Conservation (phyloP, 495 filamentous ascomycete genomes). For the Penicillium turbatum region DNA sequence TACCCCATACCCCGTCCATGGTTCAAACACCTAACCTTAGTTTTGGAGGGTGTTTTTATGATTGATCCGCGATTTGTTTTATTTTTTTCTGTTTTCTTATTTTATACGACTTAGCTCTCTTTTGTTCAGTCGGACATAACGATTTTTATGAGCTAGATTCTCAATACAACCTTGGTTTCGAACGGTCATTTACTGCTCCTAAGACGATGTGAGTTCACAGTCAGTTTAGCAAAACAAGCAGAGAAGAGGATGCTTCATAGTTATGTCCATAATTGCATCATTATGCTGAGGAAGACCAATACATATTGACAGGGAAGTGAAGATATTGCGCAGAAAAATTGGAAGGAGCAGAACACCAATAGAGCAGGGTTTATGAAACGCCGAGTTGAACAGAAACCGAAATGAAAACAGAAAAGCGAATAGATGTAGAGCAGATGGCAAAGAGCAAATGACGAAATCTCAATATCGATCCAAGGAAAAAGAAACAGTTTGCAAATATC, state of each 20-base stretch:
- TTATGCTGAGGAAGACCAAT: not conserved
- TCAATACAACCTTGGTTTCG: not conserved
- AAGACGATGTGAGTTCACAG: not conserved
- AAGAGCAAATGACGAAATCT: not conserved
- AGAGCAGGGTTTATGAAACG: not conserved
- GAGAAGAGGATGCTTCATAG: not conserved
- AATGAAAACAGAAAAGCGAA: not conserved
- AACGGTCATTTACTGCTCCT: not conserved
- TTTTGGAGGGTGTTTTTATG: not conserved
- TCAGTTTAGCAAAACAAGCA: not conserved
- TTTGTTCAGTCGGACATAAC: not conserved
- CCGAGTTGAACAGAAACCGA: not conserved
- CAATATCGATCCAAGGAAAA: not conserved
- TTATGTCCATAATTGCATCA: not conserved
- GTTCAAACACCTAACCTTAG: not conserved
- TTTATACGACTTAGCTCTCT: too few relatives aligned
- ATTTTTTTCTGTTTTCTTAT: not conserved
- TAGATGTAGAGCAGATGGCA: not conserved
- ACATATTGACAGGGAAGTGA: not conserved
- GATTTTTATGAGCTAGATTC: not conserved
- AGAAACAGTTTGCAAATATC: not conserved
- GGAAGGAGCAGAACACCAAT: not conserved
- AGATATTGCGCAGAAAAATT: not conserved
- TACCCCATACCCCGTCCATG: not conserved
- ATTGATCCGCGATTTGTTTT: not conserved